phyloP scores from a whole-genome alignment of 352 stramenopile genomes.

The Phytophthora pini region DNA sequence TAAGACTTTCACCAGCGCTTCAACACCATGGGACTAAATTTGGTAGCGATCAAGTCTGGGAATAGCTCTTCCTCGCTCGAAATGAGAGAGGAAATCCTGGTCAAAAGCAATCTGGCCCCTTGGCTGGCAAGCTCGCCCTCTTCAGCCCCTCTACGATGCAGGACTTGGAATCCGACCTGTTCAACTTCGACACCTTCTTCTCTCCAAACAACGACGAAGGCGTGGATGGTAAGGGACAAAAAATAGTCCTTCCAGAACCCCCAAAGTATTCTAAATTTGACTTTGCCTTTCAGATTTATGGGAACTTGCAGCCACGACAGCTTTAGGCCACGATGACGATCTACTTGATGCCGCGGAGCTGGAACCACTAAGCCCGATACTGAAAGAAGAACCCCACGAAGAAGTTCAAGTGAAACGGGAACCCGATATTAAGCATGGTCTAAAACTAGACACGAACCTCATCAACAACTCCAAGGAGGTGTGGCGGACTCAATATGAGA shows the following conservation, averaged over 20 bases:
- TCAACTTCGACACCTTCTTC: constrained; percentile 50
- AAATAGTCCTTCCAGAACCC: no score
- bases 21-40: constrained; percentile 29
- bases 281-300: constrained; percentile 27
- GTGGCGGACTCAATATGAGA: constrained; percentile 29
- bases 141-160: constrained; percentile 29
- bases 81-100: neutral
- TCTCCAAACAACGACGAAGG: constrained; percentile 38
- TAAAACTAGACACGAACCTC: constrained; percentile 33
- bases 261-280: no score
- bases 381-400: constrained; percentile 32
- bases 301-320: constrained; percentile 19
- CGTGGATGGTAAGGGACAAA: constrained; percentile 26
- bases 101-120: constrained; percentile 46
- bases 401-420: constrained; percentile 29
- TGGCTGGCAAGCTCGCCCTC: constrained; percentile 19
- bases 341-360: constrained; percentile 36
- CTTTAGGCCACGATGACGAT: constrained; percentile 37
- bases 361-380: constrained; percentile 32
- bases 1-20: constrained; percentile 32
- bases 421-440: constrained; percentile 11
- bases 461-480: constrained; percentile 22
- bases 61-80: constrained; percentile 28
- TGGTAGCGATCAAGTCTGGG: constrained; percentile 1
- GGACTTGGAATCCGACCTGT: constrained; percentile 43